Percentiles rank a stretch among this genome's conserved stretches.
Conservation (phyloP, 495 filamentous ascomycete species). For the Podospora tetraspora region DNA sequence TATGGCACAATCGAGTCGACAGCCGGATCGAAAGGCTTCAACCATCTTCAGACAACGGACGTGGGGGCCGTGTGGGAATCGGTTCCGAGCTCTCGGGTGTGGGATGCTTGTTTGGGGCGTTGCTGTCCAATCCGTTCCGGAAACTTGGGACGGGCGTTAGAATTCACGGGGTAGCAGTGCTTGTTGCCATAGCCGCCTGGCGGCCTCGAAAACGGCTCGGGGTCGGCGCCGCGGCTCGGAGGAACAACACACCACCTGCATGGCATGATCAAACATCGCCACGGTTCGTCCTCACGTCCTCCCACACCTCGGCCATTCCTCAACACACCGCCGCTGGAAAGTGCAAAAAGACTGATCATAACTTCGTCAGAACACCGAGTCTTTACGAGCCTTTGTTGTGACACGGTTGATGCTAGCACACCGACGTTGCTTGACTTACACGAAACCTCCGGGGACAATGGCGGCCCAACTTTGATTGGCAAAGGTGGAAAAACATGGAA, state of each 20-base stretch:
- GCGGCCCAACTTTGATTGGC: neutral
- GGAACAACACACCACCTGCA: neutral
- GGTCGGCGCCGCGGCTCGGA: neutral
- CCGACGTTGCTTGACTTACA: neutral
- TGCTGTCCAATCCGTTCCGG: constrained; percentile 1
- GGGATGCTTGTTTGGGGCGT: neutral
- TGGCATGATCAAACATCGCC: neutral
- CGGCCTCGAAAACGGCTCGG: constrained; percentile 21
- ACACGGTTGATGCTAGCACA: neutral
- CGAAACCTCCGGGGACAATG: neutral
- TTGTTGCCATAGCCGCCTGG: constrained; percentile 23
- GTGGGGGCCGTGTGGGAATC: neutral
- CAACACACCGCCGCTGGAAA: neutral
- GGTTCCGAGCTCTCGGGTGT: constrained; percentile 11
- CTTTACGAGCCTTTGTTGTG: neutral
- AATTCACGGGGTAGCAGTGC: neutral
- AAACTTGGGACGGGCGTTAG: neutral
- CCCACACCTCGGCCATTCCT: neutral
- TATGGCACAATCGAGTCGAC: neutral
- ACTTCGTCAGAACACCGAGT: neutral
- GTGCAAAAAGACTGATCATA: neutral
- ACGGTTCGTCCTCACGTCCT: neutral
- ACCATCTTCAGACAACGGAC: neutral
- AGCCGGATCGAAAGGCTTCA: neutral
- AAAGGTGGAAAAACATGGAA: neutral